Evolutionary conservation across 2,329 filamentous ascomycete species (phyloP).

Genomic region (Raffaelea albimanens): DNA sequence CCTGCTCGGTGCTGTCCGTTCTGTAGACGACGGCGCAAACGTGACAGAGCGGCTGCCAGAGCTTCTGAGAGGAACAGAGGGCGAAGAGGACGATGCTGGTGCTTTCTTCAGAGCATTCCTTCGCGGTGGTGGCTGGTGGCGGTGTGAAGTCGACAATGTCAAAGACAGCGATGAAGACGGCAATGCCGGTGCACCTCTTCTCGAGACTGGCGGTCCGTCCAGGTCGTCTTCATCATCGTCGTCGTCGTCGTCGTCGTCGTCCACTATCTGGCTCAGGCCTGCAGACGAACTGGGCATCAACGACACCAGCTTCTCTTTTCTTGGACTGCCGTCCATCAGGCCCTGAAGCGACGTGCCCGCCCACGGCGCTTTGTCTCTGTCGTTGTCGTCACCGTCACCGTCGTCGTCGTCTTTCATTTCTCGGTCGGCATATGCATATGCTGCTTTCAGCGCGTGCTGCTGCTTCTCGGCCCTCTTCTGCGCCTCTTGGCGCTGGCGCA

Average conservation of each 20-base stretch:
- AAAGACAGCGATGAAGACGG: background rate
- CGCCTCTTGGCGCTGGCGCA: slow-evolving; percentile 20
- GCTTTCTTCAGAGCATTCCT: too few species aligned
- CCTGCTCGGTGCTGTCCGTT: too few species aligned
- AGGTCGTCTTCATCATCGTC: slow-evolving; percentile 6
- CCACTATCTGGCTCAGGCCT: too few species aligned
- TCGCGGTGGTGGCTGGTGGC: too few species aligned
- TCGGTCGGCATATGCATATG: slow-evolving; percentile 9
- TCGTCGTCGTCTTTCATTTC: slow-evolving; percentile 21
- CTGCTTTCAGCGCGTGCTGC: slow-evolving; percentile 18
- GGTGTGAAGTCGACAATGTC: background rate
- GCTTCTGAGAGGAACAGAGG: too few species aligned
- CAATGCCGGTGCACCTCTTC: too few species aligned
- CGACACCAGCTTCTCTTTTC: slow-evolving; percentile 17
- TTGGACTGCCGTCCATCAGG: slow-evolving; percentile 28
- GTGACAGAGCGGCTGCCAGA: too few species aligned
- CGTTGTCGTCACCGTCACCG: background rate
- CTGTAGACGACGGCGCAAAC: too few species aligned
- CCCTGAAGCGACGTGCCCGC: slow-evolving; percentile 29
- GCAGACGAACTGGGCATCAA: background rate
- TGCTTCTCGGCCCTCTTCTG: slow-evolving; percentile 27
- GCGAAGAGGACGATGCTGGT: background rate
- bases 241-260: slow-evolving; percentile 3
- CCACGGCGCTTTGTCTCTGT: slow-evolving; percentile 18
- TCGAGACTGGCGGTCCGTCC: slow-evolving; percentile 5